These are phyloP conservation scores for Fusarium penzigii DNA, from an alignment of 2,329 filamentous ascomycete genomes.

Conservation along the genomic window DNA sequence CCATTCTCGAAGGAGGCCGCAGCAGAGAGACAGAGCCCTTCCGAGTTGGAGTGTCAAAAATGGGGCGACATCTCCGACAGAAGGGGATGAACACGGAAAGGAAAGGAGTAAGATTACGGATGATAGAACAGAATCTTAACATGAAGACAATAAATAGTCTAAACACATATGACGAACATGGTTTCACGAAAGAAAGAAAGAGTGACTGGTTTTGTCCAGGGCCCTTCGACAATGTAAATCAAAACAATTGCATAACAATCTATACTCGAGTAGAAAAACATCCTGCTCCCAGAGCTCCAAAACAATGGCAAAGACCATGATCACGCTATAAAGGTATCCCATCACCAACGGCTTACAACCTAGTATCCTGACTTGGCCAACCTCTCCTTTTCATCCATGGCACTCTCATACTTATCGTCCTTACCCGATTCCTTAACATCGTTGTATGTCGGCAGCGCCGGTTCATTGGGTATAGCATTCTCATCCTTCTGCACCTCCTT, in stretches of 20 bases:
- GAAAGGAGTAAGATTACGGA: no score
- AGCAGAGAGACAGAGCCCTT: no score
- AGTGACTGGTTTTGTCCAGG: no score
- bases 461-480: background rate
- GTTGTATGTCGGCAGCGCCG: slow-evolving; percentile 22
- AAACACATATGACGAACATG: no score
- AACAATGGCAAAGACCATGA: background rate
- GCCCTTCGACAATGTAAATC: no score
- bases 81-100: no score
- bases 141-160: no score
- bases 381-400: slow-evolving; percentile 29
- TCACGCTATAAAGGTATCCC: background rate
- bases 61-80: no score
- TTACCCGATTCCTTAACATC: slow-evolving; percentile 7
- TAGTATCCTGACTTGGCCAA: slow-evolving; percentile 27
- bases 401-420: slow-evolving; percentile 14
- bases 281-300: background rate
- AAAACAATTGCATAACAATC: no score
- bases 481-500: background rate
- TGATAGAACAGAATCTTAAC: no score
- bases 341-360: background rate
- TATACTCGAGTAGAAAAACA: background rate
- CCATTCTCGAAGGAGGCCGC: background rate
- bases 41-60: no score
- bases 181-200: no score